Conservation (phyloP, 352 stramenopile species). For the Albugo laibachii region DNA sequence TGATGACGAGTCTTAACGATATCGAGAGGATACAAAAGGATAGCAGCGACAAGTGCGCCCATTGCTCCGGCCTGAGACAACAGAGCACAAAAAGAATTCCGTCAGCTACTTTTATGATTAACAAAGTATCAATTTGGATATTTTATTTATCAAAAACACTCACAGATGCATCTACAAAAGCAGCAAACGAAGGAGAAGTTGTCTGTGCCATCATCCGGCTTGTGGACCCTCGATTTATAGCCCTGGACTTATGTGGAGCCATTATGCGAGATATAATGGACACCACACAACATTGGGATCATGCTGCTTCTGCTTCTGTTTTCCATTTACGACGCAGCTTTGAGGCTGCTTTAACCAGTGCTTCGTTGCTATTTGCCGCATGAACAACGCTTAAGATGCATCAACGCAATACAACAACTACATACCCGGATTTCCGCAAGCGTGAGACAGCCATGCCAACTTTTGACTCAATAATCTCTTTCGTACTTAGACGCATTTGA, state of each 20-base stretch:
- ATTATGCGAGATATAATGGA: no score
- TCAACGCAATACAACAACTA: conserved; percentile 8
- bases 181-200: no score
- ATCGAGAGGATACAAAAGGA: conserved; percentile 57
- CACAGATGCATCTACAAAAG: no score
- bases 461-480: conserved; percentile 67
- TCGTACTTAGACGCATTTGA: conserved; percentile 35
- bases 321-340: conserved; percentile 70
- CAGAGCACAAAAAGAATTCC: no score
- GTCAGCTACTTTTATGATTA: no score
- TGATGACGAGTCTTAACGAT: conserved; percentile 61
- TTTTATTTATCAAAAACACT: no score
- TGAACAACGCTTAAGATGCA: conserved; percentile 30
- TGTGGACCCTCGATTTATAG: no score
- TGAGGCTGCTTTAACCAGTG: conserved; percentile 27
- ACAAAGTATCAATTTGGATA: no score
- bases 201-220: no score
- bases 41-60: conserved; percentile 48
- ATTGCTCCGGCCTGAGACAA: conserved; percentile 23
- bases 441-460: conserved; percentile 55
- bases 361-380: conserved; percentile 34
- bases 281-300: no score
- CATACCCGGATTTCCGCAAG: conserved; percentile 47
- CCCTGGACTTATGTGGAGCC: no score
- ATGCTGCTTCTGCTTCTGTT: conserved; percentile 14